Base-by-base conservation (phyloP, 2,329 filamentous ascomycete species). In the Alternaria longipes region DNA sequence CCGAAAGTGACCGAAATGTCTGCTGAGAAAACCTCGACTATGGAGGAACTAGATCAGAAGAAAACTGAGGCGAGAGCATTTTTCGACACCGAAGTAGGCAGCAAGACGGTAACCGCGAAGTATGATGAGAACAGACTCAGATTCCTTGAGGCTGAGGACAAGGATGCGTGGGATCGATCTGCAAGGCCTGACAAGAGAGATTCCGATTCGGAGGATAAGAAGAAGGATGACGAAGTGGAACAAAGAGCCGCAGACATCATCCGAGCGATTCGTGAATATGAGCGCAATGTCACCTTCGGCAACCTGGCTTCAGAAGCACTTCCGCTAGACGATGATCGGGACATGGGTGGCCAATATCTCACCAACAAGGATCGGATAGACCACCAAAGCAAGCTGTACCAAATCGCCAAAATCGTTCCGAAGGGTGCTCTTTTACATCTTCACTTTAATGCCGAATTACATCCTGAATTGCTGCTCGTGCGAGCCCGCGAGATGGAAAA, bases 361-460 rank as follows among this genome's bases (percentile, higher is more conserved):
- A 79, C 79, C 20, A 83, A 83, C 68, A 80, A 79, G 60, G 64
- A 72, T 4, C 74, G 79, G 2, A 83, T 84, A 49, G 76, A 81
- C 45, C 76, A 84, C 38, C 54, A 82, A 47, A 91, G 90, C 8
- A 76, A 80, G 44, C 71, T 93, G 14, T 87, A 88, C 67, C 67
- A 81, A 28, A 83, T 90, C 26, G 85, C 88, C 6, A 80, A 80
- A 32, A 72, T 76, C 58, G 85, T 91, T 81, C 91, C 91, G 42
- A 93, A 93, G 76, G 91, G 90, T 3, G 85, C 85, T 0, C 89
- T 93, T 72, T 81, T 93, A 24, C 91, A 93, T 75, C 85, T 92
- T 24, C 91, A 93, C 75, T 93, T 91, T 82, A 93, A 93, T 74
- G 85, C 90, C n/a, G 91, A 90, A 62, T 80, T 93, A 5, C 80